Evolutionary conservation across 2,329 filamentous ascomycete genomes (phyloP).

Genomic region (Xylaria sp.): DNA sequence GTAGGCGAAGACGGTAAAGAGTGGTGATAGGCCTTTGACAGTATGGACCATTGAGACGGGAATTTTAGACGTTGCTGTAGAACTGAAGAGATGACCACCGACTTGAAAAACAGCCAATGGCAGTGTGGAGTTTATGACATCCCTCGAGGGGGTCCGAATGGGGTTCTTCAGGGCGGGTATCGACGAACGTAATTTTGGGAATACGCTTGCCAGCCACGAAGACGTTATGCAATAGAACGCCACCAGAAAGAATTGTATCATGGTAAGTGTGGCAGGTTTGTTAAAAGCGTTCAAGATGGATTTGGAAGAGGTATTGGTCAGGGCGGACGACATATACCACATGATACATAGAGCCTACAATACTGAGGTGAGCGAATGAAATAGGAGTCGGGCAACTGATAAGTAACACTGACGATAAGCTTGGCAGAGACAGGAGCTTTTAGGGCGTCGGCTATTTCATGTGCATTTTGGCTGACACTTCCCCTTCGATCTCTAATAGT

Average conservation of each 20-base stretch:
- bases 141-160: constrained; percentile 81
- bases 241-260: constrained; percentile 94
- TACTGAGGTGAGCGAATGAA: constrained; percentile 45
- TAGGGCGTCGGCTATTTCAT: constrained; percentile 91
- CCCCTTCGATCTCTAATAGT: constrained; percentile 83
- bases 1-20: constrained; percentile 96
- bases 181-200: constrained; percentile 75
- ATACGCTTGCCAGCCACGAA: constrained; percentile 77
- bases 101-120: constrained; percentile 94
- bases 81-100: constrained; percentile 90
- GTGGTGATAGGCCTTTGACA: constrained; percentile 94
- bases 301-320: constrained; percentile 98
- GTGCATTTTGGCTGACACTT: constrained; percentile 91
- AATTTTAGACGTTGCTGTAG: constrained; percentile 92
- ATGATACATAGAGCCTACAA: constrained; percentile 81
- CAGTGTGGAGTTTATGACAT: constrained; percentile 88
- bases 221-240: constrained; percentile 86
- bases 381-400: constrained; percentile 38
- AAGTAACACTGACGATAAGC: constrained; percentile 76
- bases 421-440: constrained; percentile 89
- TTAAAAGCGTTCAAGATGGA: constrained; percentile 92
- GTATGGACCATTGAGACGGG: constrained; percentile 97
- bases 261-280: constrained; percentile 89
- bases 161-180: constrained; percentile 86
- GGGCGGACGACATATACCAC: constrained; percentile 95